phyloP scores from a whole-genome alignment of 108 stramenopile species.

The Chaetoceros tenuissimus region DNA sequence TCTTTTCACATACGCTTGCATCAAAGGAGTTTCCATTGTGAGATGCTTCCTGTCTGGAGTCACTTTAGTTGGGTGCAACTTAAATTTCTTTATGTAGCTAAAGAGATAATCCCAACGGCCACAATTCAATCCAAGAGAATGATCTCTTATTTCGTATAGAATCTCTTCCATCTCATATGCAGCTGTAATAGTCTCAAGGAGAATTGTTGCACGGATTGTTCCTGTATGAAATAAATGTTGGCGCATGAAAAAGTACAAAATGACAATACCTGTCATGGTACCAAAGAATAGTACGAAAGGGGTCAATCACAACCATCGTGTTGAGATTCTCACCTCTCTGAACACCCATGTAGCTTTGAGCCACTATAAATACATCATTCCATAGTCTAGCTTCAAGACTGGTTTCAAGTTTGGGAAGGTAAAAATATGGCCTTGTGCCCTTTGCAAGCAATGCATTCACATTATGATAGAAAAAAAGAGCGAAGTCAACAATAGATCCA shows the following conservation, averaged over 20 bases:
- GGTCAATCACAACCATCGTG: no score
- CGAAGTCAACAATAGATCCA: conserved; percentile 85
- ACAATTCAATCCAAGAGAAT: conserved; percentile 90
- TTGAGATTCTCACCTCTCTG: no score
- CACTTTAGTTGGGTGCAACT: conserved; percentile 60
- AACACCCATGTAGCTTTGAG: no score
- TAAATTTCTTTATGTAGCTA: conserved; percentile 88
- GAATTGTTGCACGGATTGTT: conserved; percentile 81
- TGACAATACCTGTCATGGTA: no score
- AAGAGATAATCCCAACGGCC: conserved; percentile 96
- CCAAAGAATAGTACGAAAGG: no score
- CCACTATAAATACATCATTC: conserved; percentile 86
- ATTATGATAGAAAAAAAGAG: conserved; percentile 91
- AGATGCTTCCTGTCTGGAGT: conserved; percentile 83
- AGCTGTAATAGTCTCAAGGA: conserved; percentile 92
- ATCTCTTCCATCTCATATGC: conserved; percentile 96
- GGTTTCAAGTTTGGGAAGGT: conserved; percentile 85
- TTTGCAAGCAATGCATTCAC: conserved; percentile 51
- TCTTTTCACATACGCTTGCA: conserved; percentile 83
- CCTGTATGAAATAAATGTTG: conserved; percentile 76
- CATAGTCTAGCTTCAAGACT: conserved; percentile 88
- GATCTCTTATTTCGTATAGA: conserved; percentile 87
- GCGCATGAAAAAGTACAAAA: no score
- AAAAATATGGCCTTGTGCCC: conserved; percentile 83
- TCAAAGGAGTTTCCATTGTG: conserved; percentile 86